Percentiles rank a stretch among this genome's conserved stretches.
Evolutionary conservation across 768 basidiomycete species (phyloP).

Genomic region (Leccinellum rugosiceps): DNA sequence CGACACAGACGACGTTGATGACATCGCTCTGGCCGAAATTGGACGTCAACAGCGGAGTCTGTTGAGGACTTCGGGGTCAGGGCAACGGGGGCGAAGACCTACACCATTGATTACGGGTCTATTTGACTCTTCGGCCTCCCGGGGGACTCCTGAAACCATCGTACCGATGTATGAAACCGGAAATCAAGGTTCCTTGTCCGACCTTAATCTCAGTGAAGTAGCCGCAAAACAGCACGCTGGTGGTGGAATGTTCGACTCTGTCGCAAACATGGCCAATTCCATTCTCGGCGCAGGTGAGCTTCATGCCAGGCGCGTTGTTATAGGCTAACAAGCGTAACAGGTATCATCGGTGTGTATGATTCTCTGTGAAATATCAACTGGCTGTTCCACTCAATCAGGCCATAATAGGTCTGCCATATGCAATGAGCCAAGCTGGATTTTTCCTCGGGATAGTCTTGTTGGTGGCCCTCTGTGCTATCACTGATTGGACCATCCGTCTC

Average conservation of each 20-base stretch:
- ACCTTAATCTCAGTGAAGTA: conserved; percentile 64
- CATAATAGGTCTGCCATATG: conserved; percentile 85
- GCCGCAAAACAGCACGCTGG: conserved; percentile 63
- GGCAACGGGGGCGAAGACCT: conserved; percentile 47
- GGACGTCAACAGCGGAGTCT: conserved; percentile 27
- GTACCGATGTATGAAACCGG: conserved; percentile 43
- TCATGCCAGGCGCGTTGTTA: conserved; percentile 1
- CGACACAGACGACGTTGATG: conserved; percentile 80
- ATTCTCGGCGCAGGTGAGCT: conserved; percentile 85
- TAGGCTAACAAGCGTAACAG: conserved; percentile 34
- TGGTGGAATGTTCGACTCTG: conserved; percentile 73
- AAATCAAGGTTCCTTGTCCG: conserved; percentile 27
- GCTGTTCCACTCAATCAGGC: conserved; percentile 4
- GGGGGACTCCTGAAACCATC: conserved; percentile 55
- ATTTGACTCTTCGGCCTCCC: conserved; percentile 57
- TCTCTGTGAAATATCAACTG: neutral
- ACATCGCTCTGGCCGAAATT: conserved; percentile 34
- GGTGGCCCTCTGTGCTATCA: conserved; percentile 73
- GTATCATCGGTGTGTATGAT: conserved; percentile 62
- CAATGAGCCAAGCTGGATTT: conserved; percentile 92
- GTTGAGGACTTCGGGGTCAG: conserved; percentile 24
- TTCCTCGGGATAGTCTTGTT: conserved; percentile 83
- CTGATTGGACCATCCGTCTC: conserved; percentile 98
- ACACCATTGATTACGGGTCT: conserved; percentile 82
- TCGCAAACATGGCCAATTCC: conserved; percentile 95